These are phyloP conservation scores for Apiospora malaysiana DNA, from an alignment of 2,329 filamentous ascomycete genomes.

Conservation along the genomic window DNA sequence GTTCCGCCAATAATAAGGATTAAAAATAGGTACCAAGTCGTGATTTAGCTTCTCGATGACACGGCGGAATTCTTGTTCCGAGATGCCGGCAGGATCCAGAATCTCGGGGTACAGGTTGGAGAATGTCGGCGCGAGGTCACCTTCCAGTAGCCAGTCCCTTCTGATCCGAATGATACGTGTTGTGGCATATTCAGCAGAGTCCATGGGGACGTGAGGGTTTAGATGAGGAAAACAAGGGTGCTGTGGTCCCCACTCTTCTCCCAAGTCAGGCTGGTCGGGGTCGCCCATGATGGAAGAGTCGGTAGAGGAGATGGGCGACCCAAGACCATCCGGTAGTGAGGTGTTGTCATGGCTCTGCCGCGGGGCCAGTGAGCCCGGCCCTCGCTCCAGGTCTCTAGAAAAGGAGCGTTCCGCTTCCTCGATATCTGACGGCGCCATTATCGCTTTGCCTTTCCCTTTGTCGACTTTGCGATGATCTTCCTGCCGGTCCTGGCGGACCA, in stretches of 20 bases:
- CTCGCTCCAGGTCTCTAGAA: conserved; percentile 61
- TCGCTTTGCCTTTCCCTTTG: conserved; percentile 58
- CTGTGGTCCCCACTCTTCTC: conserved; percentile 87
- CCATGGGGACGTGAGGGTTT: conserved; percentile 85
- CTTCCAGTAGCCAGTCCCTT: conserved; percentile 88
- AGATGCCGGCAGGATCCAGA: conserved; percentile 79
- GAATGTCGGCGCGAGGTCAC: conserved; percentile 90
- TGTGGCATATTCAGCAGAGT: conserved; percentile 73
- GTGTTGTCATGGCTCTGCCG: conserved; percentile 51
- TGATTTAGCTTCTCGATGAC: conserved; percentile 84
- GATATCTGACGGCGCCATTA: conserved; percentile 48
- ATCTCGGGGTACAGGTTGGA: conserved; percentile 97
- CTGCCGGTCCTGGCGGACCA: conserved; percentile 31
- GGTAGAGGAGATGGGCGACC: conserved; percentile 60
- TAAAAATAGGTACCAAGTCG: conserved; percentile 77
- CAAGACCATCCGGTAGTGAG: conserved; percentile 58
- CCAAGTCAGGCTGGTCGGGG: conserved; percentile 66
- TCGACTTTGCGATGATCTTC: conserved; percentile 32
- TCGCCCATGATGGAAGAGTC: conserved; percentile 68
- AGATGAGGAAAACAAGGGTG: conserved; percentile 95
- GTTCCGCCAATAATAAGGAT: conserved; percentile 78
- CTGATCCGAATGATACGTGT: conserved; percentile 92
- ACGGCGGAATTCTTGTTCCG: conserved; percentile 84
- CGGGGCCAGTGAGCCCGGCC: conserved; percentile 51
- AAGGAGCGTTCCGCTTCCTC: conserved; percentile 45